Evolutionary conservation across 1,139 yeast species (phyloP), one percentile per base, ranked within the genome.

Genomic region (Protomyces arabidopsidicola): DNA sequence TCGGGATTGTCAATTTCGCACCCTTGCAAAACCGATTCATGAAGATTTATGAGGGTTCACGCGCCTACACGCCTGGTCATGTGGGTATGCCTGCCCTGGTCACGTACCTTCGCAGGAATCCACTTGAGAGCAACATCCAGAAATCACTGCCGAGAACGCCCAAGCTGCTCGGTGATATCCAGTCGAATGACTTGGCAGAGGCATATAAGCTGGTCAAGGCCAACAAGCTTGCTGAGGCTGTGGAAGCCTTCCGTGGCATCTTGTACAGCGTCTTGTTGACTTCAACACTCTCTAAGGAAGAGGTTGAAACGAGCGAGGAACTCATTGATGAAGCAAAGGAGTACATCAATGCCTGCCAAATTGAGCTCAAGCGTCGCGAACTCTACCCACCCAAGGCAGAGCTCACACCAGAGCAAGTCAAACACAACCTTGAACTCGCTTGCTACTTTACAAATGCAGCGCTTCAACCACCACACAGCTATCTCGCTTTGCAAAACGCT

Each of bases 401-500:
- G 48, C 22, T 58, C 24, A 50, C 54, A 20, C 79, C 86, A 3
- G 69, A 69, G n/a, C 89, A 90, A 67, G 78, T 86, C 63, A 87
- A 90, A 76, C 86, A 98, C 68, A 90, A 89, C 73, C 81, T 95
- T 72, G 98, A 93, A 75, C 80, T 95, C 70, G 98, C 98, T 4
- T 96, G 98, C 0, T 93, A 91, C 76, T 95, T 95, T 79, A 90
- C 98, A 18, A 84, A 84, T 73, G 86, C 91, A 50, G 83, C 86
- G 70, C 82, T 95, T 70, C 90, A 88, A 70, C 85, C 88, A 55
- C 86, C 87, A 5, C 98, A 95, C 75, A 84, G 86, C 68, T 82
- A 87, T 63, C 87, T 90, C 72, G 97, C 98, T 10, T 81, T 90
- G 71, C 95, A 90, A 74, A 96, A 90, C 66, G 98, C 99, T 50